Evolutionary conservation across 2,329 filamentous ascomycete genomes (phyloP), one percentile per base, ranked within the genome.

Genomic region (Fusarium heterosporum): DNA sequence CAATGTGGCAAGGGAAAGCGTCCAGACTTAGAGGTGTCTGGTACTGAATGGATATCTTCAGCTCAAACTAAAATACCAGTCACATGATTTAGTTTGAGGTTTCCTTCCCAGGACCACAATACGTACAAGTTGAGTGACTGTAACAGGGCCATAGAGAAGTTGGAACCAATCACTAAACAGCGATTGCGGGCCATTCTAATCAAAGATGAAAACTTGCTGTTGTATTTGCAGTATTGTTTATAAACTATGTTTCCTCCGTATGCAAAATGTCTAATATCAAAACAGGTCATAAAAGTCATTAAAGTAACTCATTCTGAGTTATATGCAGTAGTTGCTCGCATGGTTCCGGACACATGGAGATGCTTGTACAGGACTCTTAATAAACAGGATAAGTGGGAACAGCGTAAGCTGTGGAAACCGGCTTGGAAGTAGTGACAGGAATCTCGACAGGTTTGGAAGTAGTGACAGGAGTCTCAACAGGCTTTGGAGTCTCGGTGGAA

Each of bases 301-400:
- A 40, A 51, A 50, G 28, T 22, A 57, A 17, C 29, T 63, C 60
- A 63, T 39, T 63, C 45, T 63, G 55, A 46, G 36, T 42, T 38
- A 30, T 61, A 45, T 51, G 52, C 25, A 28, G 16, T 49, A 5
- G 10, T 46, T 32, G 45, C 51, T 57, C 40, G 39, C 58, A 57
- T 51, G 51, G 60, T 63, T 41, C 58, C 60, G 41, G 60, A 63
- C 58, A 29, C 60, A 46, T 39, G 60, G 25, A 57, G 51, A 58
- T 49, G 42, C 36, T 42, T 42, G 41, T 59, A 61, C 29, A 16
- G 22, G 32, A 39, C 50, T 26, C 51, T 50, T 50, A 63, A 41
- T 57, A 63, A 12, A 55, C 39, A 46, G 60, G 50, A 34, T 63
- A 63, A 30, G 53, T 39, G 1, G 36, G 34, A n/a, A 36, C 43